These are phyloP conservation scores for Apiospora malaysiana DNA, from an alignment of 2,329 filamentous ascomycete species.

Conservation along the genomic window DNA sequence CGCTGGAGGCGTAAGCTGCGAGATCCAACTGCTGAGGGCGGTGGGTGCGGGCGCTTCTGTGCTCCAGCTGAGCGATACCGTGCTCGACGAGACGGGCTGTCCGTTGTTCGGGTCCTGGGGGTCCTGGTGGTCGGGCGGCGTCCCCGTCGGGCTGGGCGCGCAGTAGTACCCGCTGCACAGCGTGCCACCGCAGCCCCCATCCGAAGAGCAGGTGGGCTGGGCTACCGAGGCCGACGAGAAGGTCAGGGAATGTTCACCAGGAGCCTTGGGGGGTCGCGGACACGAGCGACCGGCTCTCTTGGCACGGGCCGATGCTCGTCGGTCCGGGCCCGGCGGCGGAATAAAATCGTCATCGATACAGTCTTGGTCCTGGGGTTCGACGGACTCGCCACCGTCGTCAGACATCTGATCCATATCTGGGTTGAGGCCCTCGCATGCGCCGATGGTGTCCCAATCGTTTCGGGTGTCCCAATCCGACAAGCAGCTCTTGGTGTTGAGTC, in stretches of 20 bases:
- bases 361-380: too few species aligned
- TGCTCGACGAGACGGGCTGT: neutral
- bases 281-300: neutral
- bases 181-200: slow-evolving; percentile 29
- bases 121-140: slow-evolving; percentile 30
- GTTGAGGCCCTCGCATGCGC: neutral
- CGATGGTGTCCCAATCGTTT: neutral
- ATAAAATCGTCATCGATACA: too few species aligned
- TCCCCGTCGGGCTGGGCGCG: slow-evolving; percentile 26
- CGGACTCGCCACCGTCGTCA: too few species aligned
- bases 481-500: neutral
- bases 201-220: slow-evolving; percentile 27
- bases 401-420: neutral
- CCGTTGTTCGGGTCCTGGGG: slow-evolving; percentile 30
- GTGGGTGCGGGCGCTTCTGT: neutral
- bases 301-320: too few species aligned
- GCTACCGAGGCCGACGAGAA: slow-evolving; percentile 25
- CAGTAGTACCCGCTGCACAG: slow-evolving; percentile 33
- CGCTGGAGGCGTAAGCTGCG: neutral
- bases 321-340: too few species aligned
- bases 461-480: neutral
- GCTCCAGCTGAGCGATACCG: neutral
- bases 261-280: neutral
- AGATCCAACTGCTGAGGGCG: neutral
- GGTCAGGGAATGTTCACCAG: neutral